Conservation (phyloP, 768 basidiomycete species). For the Lactifluus piperatus region DNA sequence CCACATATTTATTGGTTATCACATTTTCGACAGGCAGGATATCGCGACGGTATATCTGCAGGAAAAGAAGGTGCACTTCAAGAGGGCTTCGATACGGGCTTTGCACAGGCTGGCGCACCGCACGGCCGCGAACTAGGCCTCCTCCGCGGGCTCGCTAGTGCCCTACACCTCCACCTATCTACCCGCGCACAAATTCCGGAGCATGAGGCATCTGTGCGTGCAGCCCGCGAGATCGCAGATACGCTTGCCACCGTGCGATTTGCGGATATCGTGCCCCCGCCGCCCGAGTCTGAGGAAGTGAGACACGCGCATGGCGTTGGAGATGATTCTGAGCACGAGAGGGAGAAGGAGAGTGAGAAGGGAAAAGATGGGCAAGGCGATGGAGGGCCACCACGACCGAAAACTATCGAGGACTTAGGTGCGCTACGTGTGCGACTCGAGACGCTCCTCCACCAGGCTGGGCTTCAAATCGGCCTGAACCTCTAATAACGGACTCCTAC, state of each 20-base stretch:
- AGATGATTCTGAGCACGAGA: background rate
- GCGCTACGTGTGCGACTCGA: constrained; percentile 4
- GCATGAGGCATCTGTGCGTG: background rate
- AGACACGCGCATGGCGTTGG: constrained; percentile 49
- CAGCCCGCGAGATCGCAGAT: constrained; percentile 39
- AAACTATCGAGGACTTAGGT: constrained; percentile 2
- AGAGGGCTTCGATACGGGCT: constrained; percentile 84
- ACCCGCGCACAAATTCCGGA: constrained; percentile 21
- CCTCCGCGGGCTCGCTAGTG: constrained; percentile 57
- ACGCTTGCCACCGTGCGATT: constrained; percentile 55
- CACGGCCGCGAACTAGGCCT: constrained; percentile 70
- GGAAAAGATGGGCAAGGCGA: background rate
- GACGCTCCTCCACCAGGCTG: background rate
- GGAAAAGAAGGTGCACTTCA: constrained; percentile 87
- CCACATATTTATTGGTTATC: background rate
- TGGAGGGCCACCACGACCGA: background rate
- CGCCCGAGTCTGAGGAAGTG: constrained; percentile 49
- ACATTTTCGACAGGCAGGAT: constrained; percentile 57
- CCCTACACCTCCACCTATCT: constrained; percentile 22
- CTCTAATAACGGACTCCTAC: background rate
- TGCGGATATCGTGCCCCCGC: constrained; percentile 68
- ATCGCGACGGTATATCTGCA: constrained; percentile 91
- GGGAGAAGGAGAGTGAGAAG: background rate
- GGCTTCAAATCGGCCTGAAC: constrained; percentile 4
- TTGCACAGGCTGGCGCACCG: constrained; percentile 60